These are phyloP conservation scores for Trichoderma sp. DNA, from an alignment of 2,329 filamentous ascomycete species.

Conservation along the genomic window DNA sequence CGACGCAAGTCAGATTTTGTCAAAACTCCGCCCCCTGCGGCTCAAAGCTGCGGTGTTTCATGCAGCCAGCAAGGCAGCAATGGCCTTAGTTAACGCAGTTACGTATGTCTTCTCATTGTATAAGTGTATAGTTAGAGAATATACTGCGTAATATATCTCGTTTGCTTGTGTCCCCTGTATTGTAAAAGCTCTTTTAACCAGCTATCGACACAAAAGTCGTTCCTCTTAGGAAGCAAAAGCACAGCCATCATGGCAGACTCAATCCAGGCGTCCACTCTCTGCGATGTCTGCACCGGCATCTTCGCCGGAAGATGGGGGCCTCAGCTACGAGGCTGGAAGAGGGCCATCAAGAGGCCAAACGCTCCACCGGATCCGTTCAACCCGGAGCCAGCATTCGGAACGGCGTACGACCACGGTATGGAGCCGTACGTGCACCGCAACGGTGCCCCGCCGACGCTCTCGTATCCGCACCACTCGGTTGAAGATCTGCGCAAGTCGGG, in stretches of 20 bases:
- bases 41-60: not conserved
- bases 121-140: not conserved
- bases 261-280: not conserved
- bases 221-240: not conserved
- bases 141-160: not conserved
- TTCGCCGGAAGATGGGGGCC: not conserved
- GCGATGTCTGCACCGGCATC: not conserved
- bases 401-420: slow-evolving; percentile 10
- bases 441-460: not conserved
- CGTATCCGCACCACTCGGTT: not conserved
- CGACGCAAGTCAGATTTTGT: not conserved
- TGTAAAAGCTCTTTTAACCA: not conserved
- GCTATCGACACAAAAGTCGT: not conserved
- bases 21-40: not conserved
- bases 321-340: slow-evolving; percentile 4
- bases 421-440: not conserved
- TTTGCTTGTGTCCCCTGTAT: not conserved
- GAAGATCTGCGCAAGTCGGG: not conserved
- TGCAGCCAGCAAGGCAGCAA: not conserved
- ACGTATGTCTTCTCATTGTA: not conserved
- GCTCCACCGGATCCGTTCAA: not conserved
- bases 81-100: not conserved
- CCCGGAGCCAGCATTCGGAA: not conserved
- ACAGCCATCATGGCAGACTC: not conserved
- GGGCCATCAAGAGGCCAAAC: not conserved